phyloP scores from a whole-genome alignment of 106 monocot genomes.

The Dioscorea alata region DNA sequence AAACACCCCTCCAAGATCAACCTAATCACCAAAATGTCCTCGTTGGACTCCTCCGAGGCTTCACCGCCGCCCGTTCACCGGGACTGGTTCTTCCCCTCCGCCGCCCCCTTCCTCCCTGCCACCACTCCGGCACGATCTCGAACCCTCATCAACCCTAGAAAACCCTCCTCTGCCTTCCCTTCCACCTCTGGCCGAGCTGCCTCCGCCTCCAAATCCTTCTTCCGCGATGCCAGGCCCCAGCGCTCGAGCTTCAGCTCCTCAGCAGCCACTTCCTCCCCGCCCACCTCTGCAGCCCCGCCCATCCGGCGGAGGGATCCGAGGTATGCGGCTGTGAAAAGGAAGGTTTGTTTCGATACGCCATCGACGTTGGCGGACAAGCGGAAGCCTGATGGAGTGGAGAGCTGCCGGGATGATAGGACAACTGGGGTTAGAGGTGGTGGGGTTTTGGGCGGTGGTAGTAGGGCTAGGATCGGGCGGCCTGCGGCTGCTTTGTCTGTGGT shows the following conservation, averaged over 20 bases:
- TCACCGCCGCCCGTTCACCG: slow-evolving; percentile 26
- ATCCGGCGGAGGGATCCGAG: slow-evolving; percentile 13
- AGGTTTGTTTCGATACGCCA: slow-evolving; percentile 20
- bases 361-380: background rate
- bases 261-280: slow-evolving; percentile 8
- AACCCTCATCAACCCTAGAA: slow-evolving; percentile 13
- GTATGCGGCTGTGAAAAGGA: slow-evolving; percentile 36
- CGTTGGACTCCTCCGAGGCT: slow-evolving; percentile 19
- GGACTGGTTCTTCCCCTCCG: slow-evolving; percentile 58
- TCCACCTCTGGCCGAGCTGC: slow-evolving; percentile 9
- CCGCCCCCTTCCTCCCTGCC: slow-evolving; percentile 17
- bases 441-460: background rate
- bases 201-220: slow-evolving; percentile 18
- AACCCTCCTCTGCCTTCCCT: slow-evolving; percentile 15
- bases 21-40: slow-evolving; percentile 14
- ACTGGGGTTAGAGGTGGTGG: background rate
- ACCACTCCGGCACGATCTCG: background rate
- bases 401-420: background rate
- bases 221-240: slow-evolving; percentile 12
- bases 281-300: slow-evolving; percentile 2
- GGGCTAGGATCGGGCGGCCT: slow-evolving; percentile 19
- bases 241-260: background rate
- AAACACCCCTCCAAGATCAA: background rate
- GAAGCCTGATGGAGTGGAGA: background rate
- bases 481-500: slow-evolving; percentile 21